These are phyloP conservation scores for Septoria linicola DNA, from an alignment of 2,329 filamentous ascomycete species.

Conservation along the genomic window DNA sequence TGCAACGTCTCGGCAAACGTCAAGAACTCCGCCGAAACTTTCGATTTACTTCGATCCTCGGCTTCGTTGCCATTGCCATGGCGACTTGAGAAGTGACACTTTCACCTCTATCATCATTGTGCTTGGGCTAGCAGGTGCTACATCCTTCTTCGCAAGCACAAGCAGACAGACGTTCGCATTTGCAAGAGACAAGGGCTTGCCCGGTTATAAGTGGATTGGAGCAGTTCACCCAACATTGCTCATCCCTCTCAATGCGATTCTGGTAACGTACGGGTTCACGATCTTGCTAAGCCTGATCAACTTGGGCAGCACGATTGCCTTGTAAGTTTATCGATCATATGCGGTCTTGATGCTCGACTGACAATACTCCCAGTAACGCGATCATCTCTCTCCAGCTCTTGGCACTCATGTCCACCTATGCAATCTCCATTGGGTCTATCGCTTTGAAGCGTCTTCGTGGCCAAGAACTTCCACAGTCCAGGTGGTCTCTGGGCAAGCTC, in stretches of 20 bases:
- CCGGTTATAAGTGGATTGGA: conserved; percentile 36
- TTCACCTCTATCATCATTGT: conserved; percentile 26
- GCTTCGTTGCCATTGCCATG: conserved; percentile 32
- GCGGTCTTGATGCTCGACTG: background rate
- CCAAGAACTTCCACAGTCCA: conserved; percentile 26
- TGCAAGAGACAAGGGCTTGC: conserved; percentile 43
- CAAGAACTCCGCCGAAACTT: conserved; percentile 25
- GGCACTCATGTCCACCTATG: conserved; percentile 39
- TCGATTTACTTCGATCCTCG: conserved; percentile 30
- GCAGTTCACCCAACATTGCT: conserved; percentile 31
- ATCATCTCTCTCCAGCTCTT: conserved; percentile 29
- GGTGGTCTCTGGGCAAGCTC: conserved; percentile 29
- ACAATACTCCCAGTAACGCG: conserved; percentile 28
- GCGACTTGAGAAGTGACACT: conserved; percentile 31
- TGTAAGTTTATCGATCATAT: conserved; percentile 18
- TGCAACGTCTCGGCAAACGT: conserved; percentile 25
- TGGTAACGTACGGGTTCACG: conserved; percentile 33
- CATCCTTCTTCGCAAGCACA: conserved; percentile 41
- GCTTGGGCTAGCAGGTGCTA: conserved; percentile 25
- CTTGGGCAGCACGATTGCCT: conserved; percentile 38
- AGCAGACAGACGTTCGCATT: conserved; percentile 47
- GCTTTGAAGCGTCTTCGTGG: conserved; percentile 25
- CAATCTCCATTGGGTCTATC: conserved; percentile 38
- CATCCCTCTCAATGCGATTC: conserved; percentile 39
- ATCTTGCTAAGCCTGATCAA: conserved; percentile 38